phyloP scores from a whole-genome alignment of 2,329 filamentous ascomycete species.

The Penicillium crustosum region DNA sequence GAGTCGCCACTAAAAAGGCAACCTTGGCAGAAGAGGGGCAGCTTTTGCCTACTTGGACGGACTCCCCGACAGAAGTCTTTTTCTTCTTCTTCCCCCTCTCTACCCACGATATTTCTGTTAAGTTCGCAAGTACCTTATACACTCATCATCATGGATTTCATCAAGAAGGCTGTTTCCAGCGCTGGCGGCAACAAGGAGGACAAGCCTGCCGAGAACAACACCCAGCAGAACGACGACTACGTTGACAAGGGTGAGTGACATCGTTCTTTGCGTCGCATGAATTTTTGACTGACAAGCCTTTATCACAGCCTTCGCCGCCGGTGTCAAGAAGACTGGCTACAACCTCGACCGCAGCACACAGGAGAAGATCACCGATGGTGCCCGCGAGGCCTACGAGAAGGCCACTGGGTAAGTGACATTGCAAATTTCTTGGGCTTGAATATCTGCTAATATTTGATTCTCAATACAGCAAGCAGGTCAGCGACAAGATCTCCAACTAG shows the following conservation, averaged over 20 bases:
- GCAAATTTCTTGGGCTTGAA: not conserved
- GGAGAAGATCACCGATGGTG: conserved; percentile 10
- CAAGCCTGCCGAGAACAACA: not conserved
- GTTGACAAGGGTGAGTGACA: conserved; percentile 2
- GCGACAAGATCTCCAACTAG: conserved; percentile 7
- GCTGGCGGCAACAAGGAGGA: not conserved
- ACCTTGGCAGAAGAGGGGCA: conserved; percentile 4
- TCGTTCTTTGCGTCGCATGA: too few relatives aligned
- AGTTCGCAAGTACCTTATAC: not conserved
- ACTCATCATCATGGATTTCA: conserved; percentile 3
- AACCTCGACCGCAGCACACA: not conserved
- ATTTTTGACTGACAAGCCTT: not conserved
- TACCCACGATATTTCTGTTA: not conserved
- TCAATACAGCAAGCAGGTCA: not conserved
- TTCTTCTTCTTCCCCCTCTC: not conserved
- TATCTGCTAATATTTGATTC: not conserved
- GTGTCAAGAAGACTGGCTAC: conserved; percentile 5
- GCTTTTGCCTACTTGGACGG: not conserved
- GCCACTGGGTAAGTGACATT: not conserved
- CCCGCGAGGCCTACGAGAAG: conserved; percentile 4
- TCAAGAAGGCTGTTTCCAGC: conserved; percentile 4
- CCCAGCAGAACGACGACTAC: conserved; percentile 7
- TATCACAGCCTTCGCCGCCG: not conserved
- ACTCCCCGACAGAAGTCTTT: not conserved
- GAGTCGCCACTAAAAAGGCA: not conserved